Percentiles rank a stretch among this genome's conserved stretches.
phyloP scores from a whole-genome alignment of 1,284 basidiomycete genomes.

The Ustilago sp. region DNA sequence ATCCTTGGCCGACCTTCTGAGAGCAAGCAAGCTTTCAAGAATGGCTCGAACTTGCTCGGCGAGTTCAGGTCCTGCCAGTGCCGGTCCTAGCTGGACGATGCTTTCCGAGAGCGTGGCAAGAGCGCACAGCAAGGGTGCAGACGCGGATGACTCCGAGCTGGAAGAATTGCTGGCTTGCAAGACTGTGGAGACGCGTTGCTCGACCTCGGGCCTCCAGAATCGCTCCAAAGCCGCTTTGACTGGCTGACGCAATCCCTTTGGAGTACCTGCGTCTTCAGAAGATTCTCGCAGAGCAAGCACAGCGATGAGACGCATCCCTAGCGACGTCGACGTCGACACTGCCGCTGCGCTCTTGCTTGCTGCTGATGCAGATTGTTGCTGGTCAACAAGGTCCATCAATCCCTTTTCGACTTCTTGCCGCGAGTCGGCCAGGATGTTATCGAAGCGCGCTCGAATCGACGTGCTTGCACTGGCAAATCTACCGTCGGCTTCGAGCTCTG shows the following conservation, averaged over 20 bases:
- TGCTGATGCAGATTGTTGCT: conserved; percentile 1
- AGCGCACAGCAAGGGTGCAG: conserved; percentile 16
- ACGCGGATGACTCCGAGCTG: conserved; percentile 5
- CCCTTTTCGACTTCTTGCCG: conserved; percentile 23
- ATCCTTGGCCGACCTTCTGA: neutral
- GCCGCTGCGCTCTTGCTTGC: neutral
- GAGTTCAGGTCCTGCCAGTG: conserved; percentile 28
- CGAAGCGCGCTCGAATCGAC: conserved; percentile 23
- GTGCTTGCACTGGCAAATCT: conserved; percentile 18
- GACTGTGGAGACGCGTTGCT: conserved; percentile 12
- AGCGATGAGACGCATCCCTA: conserved; percentile 29
- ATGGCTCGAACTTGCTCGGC: conserved; percentile 22
- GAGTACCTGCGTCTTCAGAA: neutral
- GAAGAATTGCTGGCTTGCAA: neutral
- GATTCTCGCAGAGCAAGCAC: conserved; percentile 12
- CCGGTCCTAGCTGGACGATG: conserved; percentile 35
- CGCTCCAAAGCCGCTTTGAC: conserved; percentile 28
- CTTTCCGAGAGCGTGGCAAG: conserved; percentile 31
- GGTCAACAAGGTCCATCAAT: conserved; percentile 17
- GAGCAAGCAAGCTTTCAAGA: conserved; percentile 1
- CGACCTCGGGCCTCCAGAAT: conserved; percentile 30
- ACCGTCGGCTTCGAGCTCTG: conserved; percentile 23
- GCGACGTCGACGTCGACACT: conserved; percentile 5
- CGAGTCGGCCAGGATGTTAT: conserved; percentile 17
- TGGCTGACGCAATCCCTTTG: conserved; percentile 5